Conservation (phyloP, 345 rosid genomes). For the Raphanus sativus region DNA sequence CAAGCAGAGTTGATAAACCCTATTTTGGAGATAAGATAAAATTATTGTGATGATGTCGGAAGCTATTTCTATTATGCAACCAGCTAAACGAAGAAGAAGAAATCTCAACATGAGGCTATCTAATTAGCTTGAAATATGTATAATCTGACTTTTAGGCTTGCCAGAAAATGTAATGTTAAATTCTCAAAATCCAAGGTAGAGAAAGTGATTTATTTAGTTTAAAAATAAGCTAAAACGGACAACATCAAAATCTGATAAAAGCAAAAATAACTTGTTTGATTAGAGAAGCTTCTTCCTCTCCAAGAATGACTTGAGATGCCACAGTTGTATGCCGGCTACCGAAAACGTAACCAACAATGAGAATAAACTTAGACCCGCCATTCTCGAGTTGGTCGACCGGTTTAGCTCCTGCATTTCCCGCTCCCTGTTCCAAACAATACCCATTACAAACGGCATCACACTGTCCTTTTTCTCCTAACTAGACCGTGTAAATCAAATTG, state of each 20-base stretch:
- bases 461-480: not conserved
- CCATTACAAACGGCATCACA: not conserved
- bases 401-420: slow-evolving; percentile 81
- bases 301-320: slow-evolving; percentile 94
- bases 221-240: not conserved
- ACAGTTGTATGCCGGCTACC: slow-evolving; percentile 82
- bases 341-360: slow-evolving; percentile 66
- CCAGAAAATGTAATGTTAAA: not conserved
- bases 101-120: not conserved
- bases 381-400: slow-evolving; percentile 62
- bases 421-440: slow-evolving; percentile 49
- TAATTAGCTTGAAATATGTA: not conserved
- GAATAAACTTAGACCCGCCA: slow-evolving; percentile 69
- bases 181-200: not conserved
- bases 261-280: not conserved
- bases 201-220: not conserved
- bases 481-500: not conserved
- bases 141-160: not conserved
- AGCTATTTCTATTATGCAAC: not conserved
- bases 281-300: slow-evolving; percentile 69
- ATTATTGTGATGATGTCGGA: too few relatives aligned
- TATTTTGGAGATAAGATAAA: too few relatives aligned
- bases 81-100: not conserved
- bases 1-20: too few relatives aligned
- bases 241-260: not conserved